These are phyloP conservation scores for Flaveria brownii DNA, from an alignment of 129 eudicot species.

Conservation along the genomic window DNA sequence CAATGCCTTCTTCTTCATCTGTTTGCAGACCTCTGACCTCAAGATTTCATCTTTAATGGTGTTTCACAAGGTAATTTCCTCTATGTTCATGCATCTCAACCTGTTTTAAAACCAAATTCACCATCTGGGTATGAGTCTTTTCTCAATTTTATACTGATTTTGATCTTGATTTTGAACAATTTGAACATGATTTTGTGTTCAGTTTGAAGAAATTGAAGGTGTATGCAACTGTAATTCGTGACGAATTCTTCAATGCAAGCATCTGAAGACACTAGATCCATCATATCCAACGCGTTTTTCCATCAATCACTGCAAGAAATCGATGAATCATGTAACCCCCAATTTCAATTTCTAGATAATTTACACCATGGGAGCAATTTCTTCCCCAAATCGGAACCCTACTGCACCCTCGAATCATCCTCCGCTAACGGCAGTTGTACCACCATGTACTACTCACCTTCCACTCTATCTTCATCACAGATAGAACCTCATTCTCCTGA, in stretches of 20 bases:
- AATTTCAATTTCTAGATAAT: conserved; percentile 31
- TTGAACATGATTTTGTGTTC: not conserved
- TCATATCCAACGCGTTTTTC: conserved; percentile 42
- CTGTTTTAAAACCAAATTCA: too few relatives aligned
- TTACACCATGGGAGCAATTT: conserved; percentile 22
- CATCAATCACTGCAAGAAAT: conserved; percentile 43
- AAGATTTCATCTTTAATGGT: conserved; percentile 21
- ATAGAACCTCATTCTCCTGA: conserved; percentile 47
- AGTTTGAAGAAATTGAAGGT: conserved; percentile 4
- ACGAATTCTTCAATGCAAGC: conserved; percentile 48
- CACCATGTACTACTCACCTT: conserved; percentile 45
- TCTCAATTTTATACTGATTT: not conserved
- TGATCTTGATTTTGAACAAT: not conserved
- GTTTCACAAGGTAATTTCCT: conserved; percentile 17
- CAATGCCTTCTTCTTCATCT: conserved; percentile 2
- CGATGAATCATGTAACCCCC: conserved; percentile 37
- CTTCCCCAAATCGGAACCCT: conserved; percentile 35
- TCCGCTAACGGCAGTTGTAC: conserved; percentile 50
- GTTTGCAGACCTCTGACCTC: not conserved
- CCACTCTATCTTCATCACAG: conserved; percentile 49
- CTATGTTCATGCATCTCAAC: not conserved
- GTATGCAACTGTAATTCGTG: not conserved
- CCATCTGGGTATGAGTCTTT: too few relatives aligned
- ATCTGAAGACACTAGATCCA: conserved; percentile 46
- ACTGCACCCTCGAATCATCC: conserved; percentile 79